Evolutionary conservation across 345 rosid species (phyloP).

Genomic region (Geranium rotundifolium): DNA sequence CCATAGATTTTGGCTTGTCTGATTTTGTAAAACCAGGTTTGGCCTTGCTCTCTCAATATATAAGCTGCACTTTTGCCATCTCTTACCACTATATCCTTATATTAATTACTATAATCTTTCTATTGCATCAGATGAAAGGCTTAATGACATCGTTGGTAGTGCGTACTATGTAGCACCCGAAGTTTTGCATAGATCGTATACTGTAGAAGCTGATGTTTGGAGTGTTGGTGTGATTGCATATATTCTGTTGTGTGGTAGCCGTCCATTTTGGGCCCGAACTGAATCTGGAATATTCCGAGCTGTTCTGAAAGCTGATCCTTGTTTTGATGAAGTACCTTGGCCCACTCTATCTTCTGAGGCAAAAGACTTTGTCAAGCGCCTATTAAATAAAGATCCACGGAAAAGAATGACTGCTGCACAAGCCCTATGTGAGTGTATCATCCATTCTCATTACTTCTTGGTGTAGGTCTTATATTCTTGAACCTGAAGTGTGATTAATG

Average conservation of each 20-base stretch:
- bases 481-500: slow-evolving; percentile 6
- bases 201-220: slow-evolving; percentile 94
- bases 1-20: slow-evolving; percentile 94
- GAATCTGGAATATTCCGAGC: slow-evolving; percentile 95
- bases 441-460: slow-evolving; percentile 1
- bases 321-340: slow-evolving; percentile 90
- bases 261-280: slow-evolving; percentile 96
- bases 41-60: not conserved
- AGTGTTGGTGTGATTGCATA: slow-evolving; percentile 92
- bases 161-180: slow-evolving; percentile 63
- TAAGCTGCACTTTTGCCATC: not conserved
- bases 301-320: slow-evolving; percentile 87
- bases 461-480: not conserved
- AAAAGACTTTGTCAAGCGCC: slow-evolving; percentile 73
- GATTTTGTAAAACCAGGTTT: slow-evolving; percentile 92
- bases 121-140: slow-evolving; percentile 69
- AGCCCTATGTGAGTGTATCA: slow-evolving; percentile 64
- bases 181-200: slow-evolving; percentile 88
- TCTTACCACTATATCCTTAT: not conserved
- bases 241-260: slow-evolving; percentile 85
- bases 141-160: slow-evolving; percentile 56
- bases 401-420: slow-evolving; percentile 95
- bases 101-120: slow-evolving; percentile 1
- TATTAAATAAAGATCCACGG: slow-evolving; percentile 87
- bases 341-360: slow-evolving; percentile 79